These are phyloP conservation scores for Aspergillus clavatus DNA, from an alignment of 2,329 filamentous ascomycete genomes.

Conservation along the genomic window DNA sequence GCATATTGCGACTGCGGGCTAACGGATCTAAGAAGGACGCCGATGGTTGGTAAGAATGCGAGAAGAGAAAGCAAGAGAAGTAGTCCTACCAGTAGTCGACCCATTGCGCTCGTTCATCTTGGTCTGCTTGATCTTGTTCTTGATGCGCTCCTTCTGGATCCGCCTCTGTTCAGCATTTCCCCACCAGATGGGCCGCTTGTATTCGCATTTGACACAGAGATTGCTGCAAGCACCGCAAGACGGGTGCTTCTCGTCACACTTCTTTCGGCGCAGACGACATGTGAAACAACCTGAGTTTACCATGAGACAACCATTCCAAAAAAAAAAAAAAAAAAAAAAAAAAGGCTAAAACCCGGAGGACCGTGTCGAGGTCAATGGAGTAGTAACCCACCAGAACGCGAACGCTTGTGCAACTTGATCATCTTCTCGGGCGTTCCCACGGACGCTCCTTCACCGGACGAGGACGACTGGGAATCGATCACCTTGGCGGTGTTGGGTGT, in stretches of 20 bases:
- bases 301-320: neutral
- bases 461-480: constrained; percentile 23
- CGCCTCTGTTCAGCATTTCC: constrained; percentile 82
- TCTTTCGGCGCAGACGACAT: constrained; percentile 63
- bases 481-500: constrained; percentile 8
- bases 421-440: constrained; percentile 54
- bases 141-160: constrained; percentile 89
- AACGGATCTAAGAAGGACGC: constrained; percentile 13
- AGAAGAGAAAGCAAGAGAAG: neutral
- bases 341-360: neutral
- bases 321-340: too few relatives aligned
- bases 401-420: constrained; percentile 88
- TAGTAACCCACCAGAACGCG: constrained; percentile 82
- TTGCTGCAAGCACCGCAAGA: constrained; percentile 60
- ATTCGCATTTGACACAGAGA: constrained; percentile 85
- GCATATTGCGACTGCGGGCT: constrained; percentile 13
- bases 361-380: constrained; percentile 11
- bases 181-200: constrained; percentile 97
- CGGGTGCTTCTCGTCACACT: constrained; percentile 65
- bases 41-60: constrained; percentile 6
- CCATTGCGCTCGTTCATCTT: constrained; percentile 85
- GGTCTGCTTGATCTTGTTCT: constrained; percentile 94
- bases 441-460: constrained; percentile 46
- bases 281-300: constrained; percentile 58
- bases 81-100: constrained; percentile 40